These are phyloP conservation scores for Sphaceloma murrayae DNA, from an alignment of 2,329 filamentous ascomycete species.

Conservation along the genomic window DNA sequence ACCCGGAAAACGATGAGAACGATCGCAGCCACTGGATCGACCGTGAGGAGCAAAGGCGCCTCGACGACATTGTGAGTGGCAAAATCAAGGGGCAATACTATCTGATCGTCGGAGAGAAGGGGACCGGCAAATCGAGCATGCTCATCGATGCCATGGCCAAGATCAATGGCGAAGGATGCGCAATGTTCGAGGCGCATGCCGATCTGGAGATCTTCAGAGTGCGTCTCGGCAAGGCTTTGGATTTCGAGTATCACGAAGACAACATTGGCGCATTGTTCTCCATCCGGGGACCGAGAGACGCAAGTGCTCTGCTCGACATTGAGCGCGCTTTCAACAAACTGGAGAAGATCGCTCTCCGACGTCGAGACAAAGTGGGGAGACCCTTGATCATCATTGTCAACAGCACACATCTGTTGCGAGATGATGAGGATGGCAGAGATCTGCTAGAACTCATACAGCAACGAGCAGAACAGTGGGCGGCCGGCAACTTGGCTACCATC, in stretches of 20 bases:
- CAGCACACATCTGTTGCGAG: slow-evolving; percentile 79
- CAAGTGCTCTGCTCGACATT: slow-evolving; percentile 85
- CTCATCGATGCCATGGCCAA: slow-evolving; percentile 91
- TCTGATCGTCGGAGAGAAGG: slow-evolving; percentile 87
- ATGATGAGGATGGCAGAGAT: slow-evolving; percentile 88
- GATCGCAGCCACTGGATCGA: slow-evolving; percentile 68
- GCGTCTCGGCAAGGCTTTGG: slow-evolving; percentile 80
- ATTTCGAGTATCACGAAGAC: slow-evolving; percentile 96
- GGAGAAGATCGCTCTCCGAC: slow-evolving; percentile 80
- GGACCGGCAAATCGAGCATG: slow-evolving; percentile 95
- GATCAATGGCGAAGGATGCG: slow-evolving; percentile 75
- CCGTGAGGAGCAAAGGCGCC: slow-evolving; percentile 63
- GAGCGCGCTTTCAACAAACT: slow-evolving; percentile 96
- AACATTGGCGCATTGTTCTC: slow-evolving; percentile 95
- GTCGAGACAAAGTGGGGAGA: slow-evolving; percentile 50
- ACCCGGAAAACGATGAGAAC: slow-evolving; percentile 30
- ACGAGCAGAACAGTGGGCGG: slow-evolving; percentile 92
- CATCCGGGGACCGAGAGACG: slow-evolving; percentile 83
- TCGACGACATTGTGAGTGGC: slow-evolving; percentile 77
- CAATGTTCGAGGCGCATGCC: slow-evolving; percentile 94
- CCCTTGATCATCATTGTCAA: slow-evolving; percentile 93
- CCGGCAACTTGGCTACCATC: slow-evolving; percentile 78
- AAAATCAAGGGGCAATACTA: slow-evolving; percentile 72
- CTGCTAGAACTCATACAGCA: slow-evolving; percentile 92
- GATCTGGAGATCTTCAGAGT: slow-evolving; percentile 93